phyloP scores from a whole-genome alignment of 2,329 filamentous ascomycete species.

The Leptosphaerulina australis region DNA sequence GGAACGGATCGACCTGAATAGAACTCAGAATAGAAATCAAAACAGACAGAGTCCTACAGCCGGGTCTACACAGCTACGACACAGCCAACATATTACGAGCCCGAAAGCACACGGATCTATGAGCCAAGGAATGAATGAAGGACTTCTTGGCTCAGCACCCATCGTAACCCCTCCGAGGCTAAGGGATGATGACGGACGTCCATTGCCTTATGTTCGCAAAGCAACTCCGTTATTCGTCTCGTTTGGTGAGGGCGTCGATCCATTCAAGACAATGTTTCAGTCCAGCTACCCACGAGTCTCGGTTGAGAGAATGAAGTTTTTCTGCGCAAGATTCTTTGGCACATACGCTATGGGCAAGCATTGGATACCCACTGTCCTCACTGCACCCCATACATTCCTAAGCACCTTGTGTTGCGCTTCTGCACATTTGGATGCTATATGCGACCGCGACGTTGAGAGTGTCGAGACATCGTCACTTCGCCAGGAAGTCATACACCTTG shows the following conservation, averaged over 20 bases:
- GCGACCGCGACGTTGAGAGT: constrained; percentile 33
- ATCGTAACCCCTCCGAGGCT: constrained; percentile 30
- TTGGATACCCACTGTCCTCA: constrained; percentile 46
- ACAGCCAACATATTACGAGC: constrained; percentile 1
- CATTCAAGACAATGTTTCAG: constrained; percentile 46
- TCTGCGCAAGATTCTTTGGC: constrained; percentile 45
- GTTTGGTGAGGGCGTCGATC: constrained; percentile 42
- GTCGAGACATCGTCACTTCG: constrained; percentile 39
- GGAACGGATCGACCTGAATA: not conserved
- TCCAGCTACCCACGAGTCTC: constrained; percentile 36
- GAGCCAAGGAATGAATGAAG: constrained; percentile 5
- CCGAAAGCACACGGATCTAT: constrained; percentile 10
- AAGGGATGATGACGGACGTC: constrained; percentile 1
- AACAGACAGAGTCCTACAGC: constrained; percentile 15
- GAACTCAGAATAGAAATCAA: not conserved
- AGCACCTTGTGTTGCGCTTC: constrained; percentile 47
- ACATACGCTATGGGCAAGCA: constrained; percentile 39
- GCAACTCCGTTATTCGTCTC: constrained; percentile 30
- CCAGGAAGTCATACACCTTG: constrained; percentile 45
- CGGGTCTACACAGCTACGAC: constrained; percentile 8
- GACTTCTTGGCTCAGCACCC: constrained; percentile 25
- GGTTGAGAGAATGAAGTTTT: constrained; percentile 43
- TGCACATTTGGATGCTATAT: constrained; percentile 41
- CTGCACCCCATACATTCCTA: constrained; percentile 44
- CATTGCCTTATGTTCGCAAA: constrained; percentile 30